These are phyloP conservation scores for Capronia coronata DNA, from an alignment of 2,329 filamentous ascomycete genomes.

Conservation along the genomic window DNA sequence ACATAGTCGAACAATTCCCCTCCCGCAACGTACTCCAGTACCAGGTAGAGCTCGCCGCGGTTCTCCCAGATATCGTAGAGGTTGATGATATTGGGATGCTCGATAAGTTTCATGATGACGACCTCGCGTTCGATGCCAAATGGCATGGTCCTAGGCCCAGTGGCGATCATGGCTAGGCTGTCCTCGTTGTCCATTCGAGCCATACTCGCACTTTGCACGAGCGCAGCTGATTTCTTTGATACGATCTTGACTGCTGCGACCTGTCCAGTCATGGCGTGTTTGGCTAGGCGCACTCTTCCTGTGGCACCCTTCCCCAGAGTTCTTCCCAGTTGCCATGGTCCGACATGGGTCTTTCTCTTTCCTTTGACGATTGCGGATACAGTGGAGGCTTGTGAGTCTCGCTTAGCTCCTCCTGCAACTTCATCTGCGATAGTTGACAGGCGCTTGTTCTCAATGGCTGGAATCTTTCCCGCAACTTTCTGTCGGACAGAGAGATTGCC, in stretches of 20 bases:
- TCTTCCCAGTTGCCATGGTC: constrained; percentile 86
- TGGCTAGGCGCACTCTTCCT: constrained; percentile 76
- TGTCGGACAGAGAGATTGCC: constrained; percentile 24
- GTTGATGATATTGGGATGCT: constrained; percentile 90
- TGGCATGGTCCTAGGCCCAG: constrained; percentile 66
- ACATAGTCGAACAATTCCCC: constrained; percentile 86
- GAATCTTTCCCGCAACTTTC: constrained; percentile 9
- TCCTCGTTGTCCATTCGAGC: constrained; percentile 71
- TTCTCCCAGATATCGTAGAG: constrained; percentile 98
- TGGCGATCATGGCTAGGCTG: constrained; percentile 48
- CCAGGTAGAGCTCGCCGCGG: constrained; percentile 88
- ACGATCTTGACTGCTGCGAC: constrained; percentile 93
- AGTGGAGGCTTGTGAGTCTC: constrained; percentile 33
- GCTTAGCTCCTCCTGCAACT: constrained; percentile 44
- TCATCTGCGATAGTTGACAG: constrained; percentile 48
- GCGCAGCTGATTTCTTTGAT: constrained; percentile 69
- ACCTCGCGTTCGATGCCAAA: constrained; percentile 90
- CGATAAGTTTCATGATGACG: constrained; percentile 91
- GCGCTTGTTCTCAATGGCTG: constrained; percentile 43
- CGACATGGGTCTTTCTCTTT: constrained; percentile 66
- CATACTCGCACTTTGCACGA: constrained; percentile 79
- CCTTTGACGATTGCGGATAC: constrained; percentile 41
- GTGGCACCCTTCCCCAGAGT: constrained; percentile 86
- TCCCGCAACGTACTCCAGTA: constrained; percentile 83
- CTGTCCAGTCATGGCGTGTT: constrained; percentile 71